phyloP scores from a whole-genome alignment of 768 basidiomycete genomes.

The Amyloporia xantha region DNA sequence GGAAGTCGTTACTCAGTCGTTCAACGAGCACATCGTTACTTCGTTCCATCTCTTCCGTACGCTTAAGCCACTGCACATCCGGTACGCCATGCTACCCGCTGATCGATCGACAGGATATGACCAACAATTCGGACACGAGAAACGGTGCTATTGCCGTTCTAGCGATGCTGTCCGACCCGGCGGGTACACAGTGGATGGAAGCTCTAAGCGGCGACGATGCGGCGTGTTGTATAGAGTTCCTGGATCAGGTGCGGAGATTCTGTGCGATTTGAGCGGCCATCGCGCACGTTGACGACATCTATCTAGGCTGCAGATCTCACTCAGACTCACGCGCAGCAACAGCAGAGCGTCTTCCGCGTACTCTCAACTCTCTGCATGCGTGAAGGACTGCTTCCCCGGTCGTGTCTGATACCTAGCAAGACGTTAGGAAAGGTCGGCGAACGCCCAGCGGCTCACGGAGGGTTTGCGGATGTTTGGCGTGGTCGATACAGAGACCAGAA shows the following conservation, averaged over 20 bases:
- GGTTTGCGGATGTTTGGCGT: constrained; percentile 5
- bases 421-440: neutral
- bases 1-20: too few relatives aligned
- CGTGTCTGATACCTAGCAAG: neutral
- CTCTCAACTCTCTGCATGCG: neutral
- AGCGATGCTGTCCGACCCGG: neutral
- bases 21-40: too few relatives aligned
- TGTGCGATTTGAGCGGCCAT: neutral
- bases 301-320: neutral
- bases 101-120: too few relatives aligned
- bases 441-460: neutral
- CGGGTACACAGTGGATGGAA: neutral
- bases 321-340: neutral
- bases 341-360: neutral
- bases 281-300: neutral
- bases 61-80: too few relatives aligned
- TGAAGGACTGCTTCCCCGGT: neutral
- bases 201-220: neutral
- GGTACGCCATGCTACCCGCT: too few relatives aligned
- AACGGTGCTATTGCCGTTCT: too few relatives aligned
- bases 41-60: too few relatives aligned
- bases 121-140: too few relatives aligned
- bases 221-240: neutral
- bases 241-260: neutral
- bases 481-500: neutral